Evolutionary conservation across 75 land plant species (phyloP).

Genomic region (Ceratopteris richardii): DNA sequence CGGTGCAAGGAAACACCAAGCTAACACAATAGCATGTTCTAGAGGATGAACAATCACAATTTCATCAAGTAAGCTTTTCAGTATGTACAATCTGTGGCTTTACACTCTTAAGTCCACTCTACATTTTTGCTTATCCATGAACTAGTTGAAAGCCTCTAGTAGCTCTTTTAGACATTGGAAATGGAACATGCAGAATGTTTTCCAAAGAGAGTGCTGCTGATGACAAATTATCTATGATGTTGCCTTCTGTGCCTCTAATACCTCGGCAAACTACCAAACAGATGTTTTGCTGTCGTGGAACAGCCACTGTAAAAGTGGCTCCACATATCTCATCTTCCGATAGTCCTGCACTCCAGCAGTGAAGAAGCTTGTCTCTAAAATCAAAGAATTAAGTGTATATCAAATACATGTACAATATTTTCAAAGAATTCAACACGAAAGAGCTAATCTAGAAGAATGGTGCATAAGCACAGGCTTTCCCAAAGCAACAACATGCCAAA

Average conservation of each 20-base stretch:
- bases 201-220: neutral
- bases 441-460: no score
- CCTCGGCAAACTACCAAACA: constrained; percentile 21
- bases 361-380: neutral
- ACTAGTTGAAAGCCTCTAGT: constrained; percentile 6
- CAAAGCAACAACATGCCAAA: no score
- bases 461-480: neutral
- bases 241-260: neutral
- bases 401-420: no score
- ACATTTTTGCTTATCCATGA: no score
- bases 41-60: no score
- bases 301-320: constrained; percentile 28
- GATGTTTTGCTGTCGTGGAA: constrained; percentile 22
- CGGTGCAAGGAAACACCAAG: no score
- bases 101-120: no score
- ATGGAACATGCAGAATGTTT: constrained; percentile 1
- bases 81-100: no score
- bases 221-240: neutral
- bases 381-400: no score
- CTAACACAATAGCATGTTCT: no score
- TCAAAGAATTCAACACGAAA: no score
- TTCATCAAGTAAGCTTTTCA: no score
- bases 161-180: constrained; percentile 3
- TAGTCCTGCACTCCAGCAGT: neutral
- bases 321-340: constrained; percentile 4